A percentile compares a stretch with the other conserved stretches of the same genome.
Evolutionary conservation across 176 grass and related monocot species (phyloP).

Genomic region (Bromus sterilis): DNA sequence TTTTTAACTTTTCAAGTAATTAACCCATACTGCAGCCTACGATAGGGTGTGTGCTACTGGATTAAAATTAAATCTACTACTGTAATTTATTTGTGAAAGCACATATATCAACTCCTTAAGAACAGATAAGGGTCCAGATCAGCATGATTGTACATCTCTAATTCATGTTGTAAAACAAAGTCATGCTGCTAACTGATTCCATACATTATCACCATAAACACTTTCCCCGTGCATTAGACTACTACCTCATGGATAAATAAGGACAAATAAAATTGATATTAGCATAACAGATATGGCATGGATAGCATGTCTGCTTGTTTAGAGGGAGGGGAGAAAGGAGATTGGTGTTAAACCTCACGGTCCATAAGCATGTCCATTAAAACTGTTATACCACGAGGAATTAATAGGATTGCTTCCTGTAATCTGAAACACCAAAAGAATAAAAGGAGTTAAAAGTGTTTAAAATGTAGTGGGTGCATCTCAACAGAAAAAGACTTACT

Average conservation of each 20-base stretch:
- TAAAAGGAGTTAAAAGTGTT: constrained; percentile 19
- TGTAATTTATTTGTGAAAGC: not conserved
- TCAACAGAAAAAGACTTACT: constrained; percentile 36
- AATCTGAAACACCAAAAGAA: constrained; percentile 54
- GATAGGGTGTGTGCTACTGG: not conserved
- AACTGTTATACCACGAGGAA: constrained; percentile 95
- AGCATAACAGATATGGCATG: not conserved
- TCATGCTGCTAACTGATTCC: not conserved
- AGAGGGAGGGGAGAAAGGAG: not conserved
- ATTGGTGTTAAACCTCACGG: constrained; percentile 55
- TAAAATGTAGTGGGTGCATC: not conserved
- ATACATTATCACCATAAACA: not conserved
- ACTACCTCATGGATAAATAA: not conserved
- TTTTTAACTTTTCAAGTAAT: not conserved
- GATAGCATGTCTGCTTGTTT: constrained; percentile 1
- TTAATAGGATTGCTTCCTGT: constrained; percentile 94
- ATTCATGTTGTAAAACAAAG: not conserved
- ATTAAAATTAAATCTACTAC: not conserved
- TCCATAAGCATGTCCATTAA: constrained; percentile 99
- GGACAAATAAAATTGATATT: not conserved
- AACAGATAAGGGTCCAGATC: not conserved
- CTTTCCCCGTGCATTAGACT: not conserved
- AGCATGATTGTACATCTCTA: not conserved
- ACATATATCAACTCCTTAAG: not conserved
- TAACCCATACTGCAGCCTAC: not conserved